Evolutionary conservation across 495 filamentous ascomycete genomes (phyloP), one percentile per base, ranked within the genome.

Genomic region (Podospora appendiculata): DNA sequence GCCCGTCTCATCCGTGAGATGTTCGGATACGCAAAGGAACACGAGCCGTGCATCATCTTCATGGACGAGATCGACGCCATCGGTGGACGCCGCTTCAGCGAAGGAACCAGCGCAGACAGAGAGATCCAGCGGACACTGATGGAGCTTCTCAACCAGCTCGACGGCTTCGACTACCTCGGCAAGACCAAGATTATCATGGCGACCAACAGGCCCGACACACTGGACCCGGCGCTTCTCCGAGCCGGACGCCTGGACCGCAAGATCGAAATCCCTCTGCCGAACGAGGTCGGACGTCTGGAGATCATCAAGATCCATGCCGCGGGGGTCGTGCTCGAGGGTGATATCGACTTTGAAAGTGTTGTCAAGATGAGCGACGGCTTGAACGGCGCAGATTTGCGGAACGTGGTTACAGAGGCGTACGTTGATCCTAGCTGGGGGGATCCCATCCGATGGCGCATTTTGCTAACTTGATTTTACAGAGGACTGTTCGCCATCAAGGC

Each of bases 121-220:
- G 94, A 99, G 70, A 99, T 99, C 59, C 94, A 99, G 75, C 88
- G 94, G 53, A 99, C 94, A 39, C 78, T 99, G 55, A 99, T 99
- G 94, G 94, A 99, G 65, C 79, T 99, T 32, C 86, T 99, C 53
- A 99, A 99, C 69, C 94, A 99, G 68, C 82, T 99, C 43, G 94
- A 99, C 68, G 94, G 94, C 51, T 99, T 99, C 75, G 94, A 99
- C 68, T 99, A 99, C 69, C 79, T 99, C 6, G 94, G 94, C 51
- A 95, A 96, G 79, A 99, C 94, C 18, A 99, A 99, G 77, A 99
- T 99, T 71, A 99, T 97, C 74, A 99, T 99, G 94, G 94, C 94
- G 32, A 99, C 94, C 35, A 99, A 99, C 76, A 81, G 94, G 68
- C 94, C 94, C 12, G 94, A 99, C 68, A 99, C 94, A 2, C 82